Evolutionary conservation across 371 early-diverging fungal genomes (phyloP).

Genomic region (Lichtheimia hyalospora): DNA sequence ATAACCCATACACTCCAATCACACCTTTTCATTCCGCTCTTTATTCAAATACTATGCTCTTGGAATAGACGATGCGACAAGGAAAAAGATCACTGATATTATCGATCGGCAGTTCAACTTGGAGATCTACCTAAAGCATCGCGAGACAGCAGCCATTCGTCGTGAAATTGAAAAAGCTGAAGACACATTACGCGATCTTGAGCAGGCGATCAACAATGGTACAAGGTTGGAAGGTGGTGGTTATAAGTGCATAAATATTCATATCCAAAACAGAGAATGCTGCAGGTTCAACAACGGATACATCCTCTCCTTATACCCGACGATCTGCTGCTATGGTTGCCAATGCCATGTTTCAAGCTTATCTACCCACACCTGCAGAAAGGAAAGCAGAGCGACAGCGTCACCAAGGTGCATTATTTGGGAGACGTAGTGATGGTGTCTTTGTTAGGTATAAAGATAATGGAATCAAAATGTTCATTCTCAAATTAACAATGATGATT

Average conservation of each 20-base stretch:
- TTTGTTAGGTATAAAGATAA: conserved; percentile 48
- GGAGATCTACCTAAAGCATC: conserved; percentile 67
- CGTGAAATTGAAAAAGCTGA: conserved; percentile 61
- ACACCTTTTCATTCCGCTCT: too few relatives aligned
- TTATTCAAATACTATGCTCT: too few relatives aligned
- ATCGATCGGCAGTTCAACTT: conserved; percentile 75
- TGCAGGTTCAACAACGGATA: conserved; percentile 14
- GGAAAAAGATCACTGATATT: conserved; percentile 54
- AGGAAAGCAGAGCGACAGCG: conserved; percentile 7
- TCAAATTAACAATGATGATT: not conserved
- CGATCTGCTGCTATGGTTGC: conserved; percentile 29
- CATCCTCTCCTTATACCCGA: conserved; percentile 38
- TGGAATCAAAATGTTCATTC: not conserved
- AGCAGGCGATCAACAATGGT: conserved; percentile 58
- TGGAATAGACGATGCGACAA: conserved; percentile 43
- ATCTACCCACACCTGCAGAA: conserved; percentile 2
- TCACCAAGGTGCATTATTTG: conserved; percentile 31
- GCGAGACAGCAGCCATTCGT: conserved; percentile 56
- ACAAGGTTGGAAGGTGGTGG: conserved; percentile 5
- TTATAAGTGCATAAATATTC: not conserved
- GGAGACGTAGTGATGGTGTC: conserved; percentile 60
- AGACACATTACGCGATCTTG: conserved; percentile 48
- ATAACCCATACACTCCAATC: too few relatives aligned
- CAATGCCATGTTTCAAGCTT: conserved; percentile 5
- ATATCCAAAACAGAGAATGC: not conserved